Percentiles rank a stretch among this genome's conserved stretches.
These are phyloP conservation scores for Xylaria digitata DNA, from an alignment of 2,329 filamentous ascomycete species.

Conservation along the genomic window DNA sequence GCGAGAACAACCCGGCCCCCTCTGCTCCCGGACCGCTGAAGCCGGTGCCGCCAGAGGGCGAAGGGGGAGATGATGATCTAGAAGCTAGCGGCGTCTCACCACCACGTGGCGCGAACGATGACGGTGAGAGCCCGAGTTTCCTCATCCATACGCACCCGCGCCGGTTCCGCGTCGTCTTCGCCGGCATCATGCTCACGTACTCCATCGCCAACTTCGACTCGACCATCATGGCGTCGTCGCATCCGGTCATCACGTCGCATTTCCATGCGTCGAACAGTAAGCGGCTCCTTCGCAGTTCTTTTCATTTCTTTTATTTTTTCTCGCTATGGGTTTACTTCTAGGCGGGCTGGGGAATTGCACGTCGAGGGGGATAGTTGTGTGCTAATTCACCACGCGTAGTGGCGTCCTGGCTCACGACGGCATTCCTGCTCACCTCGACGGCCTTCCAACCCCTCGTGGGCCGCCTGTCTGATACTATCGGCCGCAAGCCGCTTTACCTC, in stretches of 20 bases:
- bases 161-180: conserved; percentile 73
- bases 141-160: conserved; percentile 60
- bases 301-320: no score
- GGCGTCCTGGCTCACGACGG: conserved; percentile 84
- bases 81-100: conserved; percentile 5
- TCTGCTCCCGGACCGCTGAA: conserved; percentile 13
- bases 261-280: conserved; percentile 76
- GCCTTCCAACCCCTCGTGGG: conserved; percentile 81
- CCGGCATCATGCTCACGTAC: conserved; percentile 66
- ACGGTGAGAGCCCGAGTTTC: conserved; percentile 44
- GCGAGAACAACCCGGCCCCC: background rate
- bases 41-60: conserved; percentile 6
- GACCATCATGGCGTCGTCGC: conserved; percentile 83
- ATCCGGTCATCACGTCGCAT: conserved; percentile 84
- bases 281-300: background rate
- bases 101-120: no score
- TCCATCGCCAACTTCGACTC: conserved; percentile 76
- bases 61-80: conserved; percentile 1
- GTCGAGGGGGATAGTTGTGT: no score
- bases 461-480: conserved; percentile 78
- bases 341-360: no score
- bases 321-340: no score
- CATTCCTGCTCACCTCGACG: conserved; percentile 81
- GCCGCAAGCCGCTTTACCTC: conserved; percentile 74
- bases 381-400: conserved; percentile 41